These are phyloP conservation scores for Mortierella sp. DNA, from an alignment of 371 early-diverging fungal species.

Conservation along the genomic window DNA sequence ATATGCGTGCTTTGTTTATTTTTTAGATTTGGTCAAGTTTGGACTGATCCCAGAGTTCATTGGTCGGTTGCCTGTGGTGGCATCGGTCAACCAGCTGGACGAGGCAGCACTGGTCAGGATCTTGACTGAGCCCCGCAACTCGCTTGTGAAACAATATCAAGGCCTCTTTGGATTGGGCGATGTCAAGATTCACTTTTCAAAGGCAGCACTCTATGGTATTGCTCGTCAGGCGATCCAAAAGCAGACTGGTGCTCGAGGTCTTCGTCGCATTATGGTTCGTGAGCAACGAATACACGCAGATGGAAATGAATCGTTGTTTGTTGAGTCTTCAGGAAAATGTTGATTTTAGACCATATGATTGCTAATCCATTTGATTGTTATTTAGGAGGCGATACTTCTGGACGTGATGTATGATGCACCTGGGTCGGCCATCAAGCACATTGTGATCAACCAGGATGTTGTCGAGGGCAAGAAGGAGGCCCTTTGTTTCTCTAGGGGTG, in stretches of 20 bases:
- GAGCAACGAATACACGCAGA: too few relatives aligned
- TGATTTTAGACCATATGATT: neutral
- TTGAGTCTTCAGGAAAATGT: too few relatives aligned
- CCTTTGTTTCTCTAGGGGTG: slow-evolving; percentile 69
- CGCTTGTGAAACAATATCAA: slow-evolving; percentile 84
- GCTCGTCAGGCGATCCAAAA: slow-evolving; percentile 83
- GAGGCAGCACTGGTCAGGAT: slow-evolving; percentile 79
- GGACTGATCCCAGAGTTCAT: slow-evolving; percentile 95
- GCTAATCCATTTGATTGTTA: neutral
- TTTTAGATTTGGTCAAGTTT: slow-evolving; percentile 79
- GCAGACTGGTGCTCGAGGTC: slow-evolving; percentile 89
- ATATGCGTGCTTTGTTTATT: neutral
- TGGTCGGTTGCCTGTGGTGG: slow-evolving; percentile 87
- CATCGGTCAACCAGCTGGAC: slow-evolving; percentile 74
- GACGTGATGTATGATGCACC: slow-evolving; percentile 87
- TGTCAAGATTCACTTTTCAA: slow-evolving; percentile 77
- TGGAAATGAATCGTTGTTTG: neutral
- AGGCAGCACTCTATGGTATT: slow-evolving; percentile 72
- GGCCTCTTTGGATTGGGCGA: slow-evolving; percentile 76
- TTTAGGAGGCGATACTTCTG: slow-evolving; percentile 75
- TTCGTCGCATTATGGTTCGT: slow-evolving; percentile 82
- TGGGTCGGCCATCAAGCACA: slow-evolving; percentile 69
- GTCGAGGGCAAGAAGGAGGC: slow-evolving; percentile 66
- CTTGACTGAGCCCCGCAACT: slow-evolving; percentile 86
- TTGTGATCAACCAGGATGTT: slow-evolving; percentile 74